phyloP scores from a whole-genome alignment of 1,284 basidiomycete species.

The Sporisorium exsertum region DNA sequence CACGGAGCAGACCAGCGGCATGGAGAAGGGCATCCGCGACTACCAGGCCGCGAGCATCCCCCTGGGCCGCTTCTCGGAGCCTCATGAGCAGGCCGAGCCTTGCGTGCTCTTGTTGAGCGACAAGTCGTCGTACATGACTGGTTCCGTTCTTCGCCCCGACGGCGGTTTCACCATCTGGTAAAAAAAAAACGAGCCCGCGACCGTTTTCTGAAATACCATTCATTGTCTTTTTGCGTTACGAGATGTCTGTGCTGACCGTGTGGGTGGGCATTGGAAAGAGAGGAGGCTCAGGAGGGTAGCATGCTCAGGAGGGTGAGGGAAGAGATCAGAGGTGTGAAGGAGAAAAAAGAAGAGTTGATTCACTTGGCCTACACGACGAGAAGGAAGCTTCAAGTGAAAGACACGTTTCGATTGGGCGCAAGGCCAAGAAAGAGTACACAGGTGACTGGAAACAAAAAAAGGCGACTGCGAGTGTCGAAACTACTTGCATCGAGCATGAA shows the following conservation, averaged over 20 bases:
- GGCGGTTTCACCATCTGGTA: slow-evolving; percentile 68
- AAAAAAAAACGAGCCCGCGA: background rate
- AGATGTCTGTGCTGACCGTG: no score
- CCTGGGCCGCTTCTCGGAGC: slow-evolving; percentile 67
- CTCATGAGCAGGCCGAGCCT: slow-evolving; percentile 67
- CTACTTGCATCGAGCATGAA: slow-evolving; percentile 66
- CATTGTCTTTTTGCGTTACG: background rate
- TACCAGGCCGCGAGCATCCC: slow-evolving; percentile 67
- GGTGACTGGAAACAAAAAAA: slow-evolving; percentile 7
- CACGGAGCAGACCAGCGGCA: slow-evolving; percentile 69
- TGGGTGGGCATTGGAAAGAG: no score
- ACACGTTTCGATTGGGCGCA: background rate
- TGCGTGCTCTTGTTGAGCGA: slow-evolving; percentile 64
- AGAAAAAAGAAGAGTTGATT: no score
- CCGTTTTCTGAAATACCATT: background rate
- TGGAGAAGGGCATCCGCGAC: slow-evolving; percentile 67
- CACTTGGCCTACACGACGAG: no score
- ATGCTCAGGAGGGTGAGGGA: no score
- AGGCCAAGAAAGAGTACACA: slow-evolving; percentile 4
- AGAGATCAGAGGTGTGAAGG: no score
- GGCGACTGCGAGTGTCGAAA: background rate
- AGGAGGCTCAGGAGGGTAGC: no score
- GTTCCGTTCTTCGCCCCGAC: slow-evolving; percentile 60
- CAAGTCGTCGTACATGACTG: slow-evolving; percentile 67
- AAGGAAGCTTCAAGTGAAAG: background rate